phyloP scores from a whole-genome alignment of 31 red algal species.

The Bonnemaisonia californica region DNA sequence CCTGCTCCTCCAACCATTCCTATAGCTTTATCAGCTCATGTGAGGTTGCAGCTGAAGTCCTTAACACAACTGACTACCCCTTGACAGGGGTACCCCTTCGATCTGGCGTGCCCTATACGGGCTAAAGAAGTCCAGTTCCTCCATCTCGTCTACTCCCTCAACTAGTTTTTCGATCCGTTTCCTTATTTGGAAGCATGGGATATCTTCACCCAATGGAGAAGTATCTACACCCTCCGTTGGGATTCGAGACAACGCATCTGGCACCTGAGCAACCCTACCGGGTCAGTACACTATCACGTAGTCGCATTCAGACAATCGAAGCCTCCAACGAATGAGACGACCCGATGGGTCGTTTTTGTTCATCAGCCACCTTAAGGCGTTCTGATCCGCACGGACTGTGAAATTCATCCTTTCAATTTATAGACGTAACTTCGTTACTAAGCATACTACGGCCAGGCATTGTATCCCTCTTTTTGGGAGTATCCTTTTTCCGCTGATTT shows the following conservation, averaged over 20 bases:
- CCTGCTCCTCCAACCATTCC: no score
- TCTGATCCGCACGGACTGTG: neutral
- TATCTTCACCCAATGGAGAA: no score
- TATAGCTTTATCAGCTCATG: no score
- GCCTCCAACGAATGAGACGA: constrained; percentile 13
- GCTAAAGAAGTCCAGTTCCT: no score
- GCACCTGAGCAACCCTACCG: neutral
- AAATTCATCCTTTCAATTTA: constrained; percentile 1
- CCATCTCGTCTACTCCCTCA: no score
- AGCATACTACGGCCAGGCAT: constrained; percentile 11
- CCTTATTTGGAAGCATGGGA: no score
- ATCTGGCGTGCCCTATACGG: no score
- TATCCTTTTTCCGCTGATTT: neutral
- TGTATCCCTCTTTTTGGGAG: neutral
- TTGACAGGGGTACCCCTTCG: no score
- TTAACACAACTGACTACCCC: no score
- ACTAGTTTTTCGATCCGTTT: no score
- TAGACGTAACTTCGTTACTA: neutral
- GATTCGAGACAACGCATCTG: constrained; percentile 4
- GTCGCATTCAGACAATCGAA: constrained; percentile 13
- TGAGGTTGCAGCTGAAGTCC: no score
- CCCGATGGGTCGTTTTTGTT: constrained; percentile 5
- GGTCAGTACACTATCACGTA: neutral
- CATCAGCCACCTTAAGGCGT: constrained; percentile 8
- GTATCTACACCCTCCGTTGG: constrained; percentile 1